Conservation (phyloP, 768 basidiomycete species). For the Coprinopsis sp. region DNA sequence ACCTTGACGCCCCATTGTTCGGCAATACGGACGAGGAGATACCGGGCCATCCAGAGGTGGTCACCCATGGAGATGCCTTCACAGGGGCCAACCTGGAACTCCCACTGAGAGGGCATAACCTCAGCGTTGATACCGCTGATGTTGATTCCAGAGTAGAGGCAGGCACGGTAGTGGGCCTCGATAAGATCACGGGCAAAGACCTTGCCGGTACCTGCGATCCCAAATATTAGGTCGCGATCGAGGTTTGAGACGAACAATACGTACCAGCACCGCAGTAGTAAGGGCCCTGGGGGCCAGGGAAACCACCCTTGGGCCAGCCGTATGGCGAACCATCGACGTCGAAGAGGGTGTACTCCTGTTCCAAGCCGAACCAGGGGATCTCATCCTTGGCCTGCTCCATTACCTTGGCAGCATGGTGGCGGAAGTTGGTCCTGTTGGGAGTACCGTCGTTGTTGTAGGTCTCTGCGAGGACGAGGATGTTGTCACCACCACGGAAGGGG, state of each 20-base stretch:
- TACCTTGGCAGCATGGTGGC: slow-evolving; percentile 88
- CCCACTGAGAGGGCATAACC: slow-evolving; percentile 99
- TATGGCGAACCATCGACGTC: slow-evolving; percentile 85
- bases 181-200: slow-evolving; percentile 98
- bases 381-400: slow-evolving; percentile 86
- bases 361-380: slow-evolving; percentile 95
- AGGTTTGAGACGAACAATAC: slow-evolving; percentile 17
- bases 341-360: slow-evolving; percentile 99
- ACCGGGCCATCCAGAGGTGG: slow-evolving; percentile 99
- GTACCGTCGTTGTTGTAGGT: slow-evolving; percentile 99
- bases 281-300: slow-evolving; percentile 98
- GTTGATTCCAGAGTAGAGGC: slow-evolving; percentile 91
- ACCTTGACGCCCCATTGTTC: slow-evolving; percentile 98
- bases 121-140: slow-evolving; percentile 99
- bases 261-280: slow-evolving; percentile 99
- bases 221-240: slow-evolving; percentile 14
- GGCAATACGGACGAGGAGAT: slow-evolving; percentile 90
- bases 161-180: slow-evolving; percentile 98
- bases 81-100: slow-evolving; percentile 99
- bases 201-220: slow-evolving; percentile 77
- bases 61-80: slow-evolving; percentile 98
- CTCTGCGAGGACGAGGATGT: slow-evolving; percentile 95
- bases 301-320: slow-evolving; percentile 99
- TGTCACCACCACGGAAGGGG: slow-evolving; percentile 98
- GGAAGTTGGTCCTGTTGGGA: slow-evolving; percentile 94